Evolutionary conservation across 345 rosid genomes (phyloP).

Genomic region (Eucalyptus victrix): DNA sequence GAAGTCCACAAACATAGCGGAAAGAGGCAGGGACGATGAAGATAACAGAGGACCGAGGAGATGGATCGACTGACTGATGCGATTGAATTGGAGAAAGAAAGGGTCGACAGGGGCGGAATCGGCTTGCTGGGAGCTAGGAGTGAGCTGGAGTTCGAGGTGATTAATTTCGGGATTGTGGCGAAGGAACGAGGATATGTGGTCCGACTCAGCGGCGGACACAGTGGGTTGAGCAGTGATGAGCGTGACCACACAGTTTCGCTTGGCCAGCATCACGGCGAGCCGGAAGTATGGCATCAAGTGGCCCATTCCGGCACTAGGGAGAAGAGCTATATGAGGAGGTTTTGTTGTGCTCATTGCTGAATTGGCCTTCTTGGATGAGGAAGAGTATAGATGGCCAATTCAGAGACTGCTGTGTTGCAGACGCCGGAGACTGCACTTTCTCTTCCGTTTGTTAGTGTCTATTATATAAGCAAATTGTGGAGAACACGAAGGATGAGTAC

Average conservation of each 20-base stretch:
- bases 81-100: constrained; percentile 15
- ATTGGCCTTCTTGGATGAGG: background rate
- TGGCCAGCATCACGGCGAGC: constrained; percentile 12
- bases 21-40: background rate
- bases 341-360: background rate
- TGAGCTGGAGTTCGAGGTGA: constrained; percentile 3
- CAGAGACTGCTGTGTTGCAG: background rate
- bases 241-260: constrained; percentile 14
- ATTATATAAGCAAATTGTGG: background rate
- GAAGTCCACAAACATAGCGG: constrained; percentile 16
- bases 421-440: background rate
- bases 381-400: background rate
- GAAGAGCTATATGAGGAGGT: constrained; percentile 14
- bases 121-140: background rate
- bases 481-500: background rate
- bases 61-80: constrained; percentile 17
- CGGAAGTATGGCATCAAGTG: constrained; percentile 36
- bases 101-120: constrained; percentile 7
- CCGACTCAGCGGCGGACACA: constrained; percentile 20
- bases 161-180: constrained; percentile 11
- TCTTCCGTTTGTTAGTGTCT: background rate
- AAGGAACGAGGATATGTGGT: constrained; percentile 12
- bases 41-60: constrained; percentile 13
- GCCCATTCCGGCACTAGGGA: constrained; percentile 33
- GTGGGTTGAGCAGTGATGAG: constrained; percentile 18